Base-by-base conservation (phyloP, 768 basidiomycete genomes). In the Suillus cothurnatus region DNA sequence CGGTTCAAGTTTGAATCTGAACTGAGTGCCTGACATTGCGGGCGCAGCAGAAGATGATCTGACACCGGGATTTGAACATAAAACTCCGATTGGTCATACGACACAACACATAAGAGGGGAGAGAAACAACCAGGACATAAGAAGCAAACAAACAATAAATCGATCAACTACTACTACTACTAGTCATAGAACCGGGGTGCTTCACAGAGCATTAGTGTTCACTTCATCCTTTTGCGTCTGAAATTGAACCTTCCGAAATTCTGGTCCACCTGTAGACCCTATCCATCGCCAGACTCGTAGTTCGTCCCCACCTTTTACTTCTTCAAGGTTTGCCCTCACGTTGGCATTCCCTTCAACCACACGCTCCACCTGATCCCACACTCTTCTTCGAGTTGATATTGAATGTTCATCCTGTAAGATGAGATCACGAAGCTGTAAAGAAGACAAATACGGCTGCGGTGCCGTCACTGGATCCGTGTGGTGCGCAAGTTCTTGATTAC, bases 271-370 rank as follows among this genome's bases (percentile, higher is more conserved):
- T 38, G 73, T 64, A 63, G 78, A 78, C n/a, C 94, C 94, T 36
- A 94, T 86, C 95, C 95, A 97, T 64, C 90, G 81, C 95, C 95
- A 97, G 63, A 94, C 94, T 68, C 93, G 86, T 78, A 89, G 83
- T 78, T 94, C 93, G 76, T 96, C 94, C 14, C 95, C 94, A 69
- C 90, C 90, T 66, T 82, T 83, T 56, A 92, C 85, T 76, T 97
- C 95, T 76, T 92, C 92, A 61, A 94, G 79, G 74, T 91, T 92
- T 36, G 87, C 88, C 67, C 93, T 86, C 50, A 97, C 92, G 76
- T 97, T 97, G 36, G 93, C 86, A 79, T 97, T 97, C 62, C 88
- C 86, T 77, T 96, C 95, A 4, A 97, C 94, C 59, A 95, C 80
- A 61, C 83, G 85, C 75, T 94, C 93, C 58, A 97, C 95, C 68